Percentiles rank a stretch among this genome's conserved stretches.
Conservation (phyloP, 2,329 filamentous ascomycete genomes). For the Purpureocillium takamizusanense region DNA sequence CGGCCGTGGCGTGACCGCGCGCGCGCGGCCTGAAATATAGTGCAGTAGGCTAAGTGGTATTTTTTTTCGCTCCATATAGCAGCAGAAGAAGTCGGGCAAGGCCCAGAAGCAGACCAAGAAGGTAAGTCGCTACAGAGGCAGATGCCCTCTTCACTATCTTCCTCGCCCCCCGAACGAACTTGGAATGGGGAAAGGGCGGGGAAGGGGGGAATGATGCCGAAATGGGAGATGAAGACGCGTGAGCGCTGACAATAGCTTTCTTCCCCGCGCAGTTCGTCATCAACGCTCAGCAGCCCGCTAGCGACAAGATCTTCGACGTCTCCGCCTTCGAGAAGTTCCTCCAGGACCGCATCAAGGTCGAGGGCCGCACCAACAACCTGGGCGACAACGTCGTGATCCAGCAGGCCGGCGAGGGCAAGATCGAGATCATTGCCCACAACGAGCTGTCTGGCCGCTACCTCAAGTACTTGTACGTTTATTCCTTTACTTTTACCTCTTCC, state of each 20-base stretch:
- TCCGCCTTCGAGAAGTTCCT: slow-evolving; percentile 99
- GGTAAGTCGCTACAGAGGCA: slow-evolving; percentile 35
- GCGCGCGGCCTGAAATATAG: slow-evolving; percentile 19
- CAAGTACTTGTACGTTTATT: slow-evolving; percentile 84
- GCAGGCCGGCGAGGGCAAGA: slow-evolving; percentile 91
- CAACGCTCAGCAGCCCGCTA: slow-evolving; percentile 96
- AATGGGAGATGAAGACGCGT: slow-evolving; percentile 6
- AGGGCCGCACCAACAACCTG: slow-evolving; percentile 95
- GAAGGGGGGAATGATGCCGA: too few species aligned
- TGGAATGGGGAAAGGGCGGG: too few species aligned
- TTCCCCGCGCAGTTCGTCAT: slow-evolving; percentile 71
- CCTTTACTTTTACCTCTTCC: neutral
- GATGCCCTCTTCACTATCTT: too few species aligned
- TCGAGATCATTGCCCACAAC: slow-evolving; percentile 95
- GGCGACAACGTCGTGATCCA: slow-evolving; percentile 86
- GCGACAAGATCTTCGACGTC: slow-evolving; percentile 99
- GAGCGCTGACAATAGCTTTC: slow-evolving; percentile 1
- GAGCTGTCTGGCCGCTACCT: slow-evolving; percentile 98
- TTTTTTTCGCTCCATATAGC: slow-evolving; percentile 30
- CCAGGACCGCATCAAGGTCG: slow-evolving; percentile 99
- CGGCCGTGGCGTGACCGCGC: slow-evolving; percentile 25
- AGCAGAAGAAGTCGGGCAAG: slow-evolving; percentile 59
- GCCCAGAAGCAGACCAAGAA: slow-evolving; percentile 81
- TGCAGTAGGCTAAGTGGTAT: slow-evolving; percentile 97
- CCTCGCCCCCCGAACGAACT: too few species aligned